phyloP scores from a whole-genome alignment of 2,329 filamentous ascomycete genomes.

The Cladophialophora immunda region DNA sequence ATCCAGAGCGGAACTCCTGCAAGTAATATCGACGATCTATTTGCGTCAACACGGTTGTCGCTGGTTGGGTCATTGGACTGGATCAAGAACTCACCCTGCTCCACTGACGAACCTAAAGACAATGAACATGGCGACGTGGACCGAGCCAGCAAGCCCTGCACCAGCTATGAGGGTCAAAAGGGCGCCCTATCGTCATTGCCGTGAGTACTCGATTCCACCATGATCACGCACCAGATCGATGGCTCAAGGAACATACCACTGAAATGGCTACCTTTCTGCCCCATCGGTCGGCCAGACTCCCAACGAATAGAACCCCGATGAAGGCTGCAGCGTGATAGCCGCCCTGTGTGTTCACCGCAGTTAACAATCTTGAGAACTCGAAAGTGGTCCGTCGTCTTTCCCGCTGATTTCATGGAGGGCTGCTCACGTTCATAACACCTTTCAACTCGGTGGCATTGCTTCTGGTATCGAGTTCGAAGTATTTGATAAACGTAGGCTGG shows the following conservation, averaged over 20 bases:
- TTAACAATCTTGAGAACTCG: no score
- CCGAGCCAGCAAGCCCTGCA: conserved; percentile 48
- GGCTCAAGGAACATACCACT: neutral
- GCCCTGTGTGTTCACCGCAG: no score
- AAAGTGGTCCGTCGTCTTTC: no score
- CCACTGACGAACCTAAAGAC: conserved; percentile 52
- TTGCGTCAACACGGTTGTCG: no score
- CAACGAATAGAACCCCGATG: neutral
- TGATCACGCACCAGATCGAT: no score
- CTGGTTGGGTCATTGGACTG: no score
- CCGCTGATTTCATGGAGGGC: no score
- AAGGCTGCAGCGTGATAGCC: no score
- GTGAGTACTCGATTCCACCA: neutral
- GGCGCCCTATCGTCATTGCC: neutral
- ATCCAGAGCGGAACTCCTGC: neutral
- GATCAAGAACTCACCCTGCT: no score
- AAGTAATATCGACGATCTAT: conserved; percentile 43
- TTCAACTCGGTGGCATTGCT: neutral
- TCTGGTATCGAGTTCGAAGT: conserved; percentile 3
- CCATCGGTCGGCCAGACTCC: neutral
- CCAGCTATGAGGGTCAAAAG: conserved; percentile 38
- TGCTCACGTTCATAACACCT: neutral
- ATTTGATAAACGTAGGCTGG: conserved; percentile 6
- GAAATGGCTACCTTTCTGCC: neutral
- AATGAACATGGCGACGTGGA: conserved; percentile 13